Conservation (phyloP, 768 basidiomycete genomes). For the Termitomyces sp. region DNA sequence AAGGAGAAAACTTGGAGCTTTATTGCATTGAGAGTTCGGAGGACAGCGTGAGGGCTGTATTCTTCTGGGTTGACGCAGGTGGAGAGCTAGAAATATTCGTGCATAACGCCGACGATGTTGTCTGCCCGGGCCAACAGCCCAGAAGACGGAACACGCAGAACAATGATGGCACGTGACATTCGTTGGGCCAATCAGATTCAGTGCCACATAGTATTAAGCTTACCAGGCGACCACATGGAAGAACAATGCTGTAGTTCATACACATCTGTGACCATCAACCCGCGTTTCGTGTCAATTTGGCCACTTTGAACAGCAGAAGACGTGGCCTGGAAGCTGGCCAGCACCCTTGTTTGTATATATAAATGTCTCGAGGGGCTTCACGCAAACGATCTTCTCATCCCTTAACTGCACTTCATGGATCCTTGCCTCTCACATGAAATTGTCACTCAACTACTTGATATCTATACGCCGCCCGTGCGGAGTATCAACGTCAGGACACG, state of each 20-base stretch:
- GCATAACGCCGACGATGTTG: no score
- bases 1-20: no score
- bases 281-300: not conserved
- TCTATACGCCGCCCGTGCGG: slow-evolving; percentile 1
- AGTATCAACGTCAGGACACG: slow-evolving; percentile 1
- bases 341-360: not conserved
- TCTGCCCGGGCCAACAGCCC: no score
- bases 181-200: not conserved
- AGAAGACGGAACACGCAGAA: no score
- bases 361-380: not conserved
- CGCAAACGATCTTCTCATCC: not conserved
- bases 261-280: not conserved
- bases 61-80: no score
- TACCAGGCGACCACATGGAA: not conserved
- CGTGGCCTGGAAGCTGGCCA: slow-evolving; percentile 9
- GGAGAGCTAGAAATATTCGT: no score
- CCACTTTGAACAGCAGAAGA: slow-evolving; percentile 7
- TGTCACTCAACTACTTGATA: slow-evolving; percentile 10
- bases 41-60: no score
- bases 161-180: not conserved
- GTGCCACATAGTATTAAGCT: not conserved
- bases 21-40: no score
- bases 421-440: slow-evolving; percentile 16
- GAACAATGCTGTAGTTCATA: slow-evolving; percentile 11
- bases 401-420: slow-evolving; percentile 14